Evolutionary conservation across 305 asterid genomes (phyloP).

Genomic region (Withania somnifera): DNA sequence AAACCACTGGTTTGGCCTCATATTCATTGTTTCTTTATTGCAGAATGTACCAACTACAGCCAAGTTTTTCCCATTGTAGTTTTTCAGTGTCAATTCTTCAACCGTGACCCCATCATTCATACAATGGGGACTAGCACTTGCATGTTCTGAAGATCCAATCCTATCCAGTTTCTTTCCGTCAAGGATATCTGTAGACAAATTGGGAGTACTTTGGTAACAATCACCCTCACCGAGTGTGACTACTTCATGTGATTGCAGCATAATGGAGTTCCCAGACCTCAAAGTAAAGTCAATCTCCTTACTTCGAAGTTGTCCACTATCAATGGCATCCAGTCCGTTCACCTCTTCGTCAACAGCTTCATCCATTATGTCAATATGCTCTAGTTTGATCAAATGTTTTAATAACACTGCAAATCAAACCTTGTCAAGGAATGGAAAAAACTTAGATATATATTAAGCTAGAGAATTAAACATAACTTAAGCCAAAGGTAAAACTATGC

Average conservation of each 20-base stretch:
- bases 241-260: constrained; percentile 54
- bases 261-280: constrained; percentile 48
- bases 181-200: constrained; percentile 28
- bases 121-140: constrained; percentile 77
- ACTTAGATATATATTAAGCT: not conserved
- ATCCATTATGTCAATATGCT: constrained; percentile 7
- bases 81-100: constrained; percentile 70
- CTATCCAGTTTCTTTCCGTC: constrained; percentile 51
- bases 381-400: constrained; percentile 21
- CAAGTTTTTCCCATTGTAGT: constrained; percentile 53
- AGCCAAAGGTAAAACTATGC: not conserved
- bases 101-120: constrained; percentile 61
- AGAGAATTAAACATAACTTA: not conserved
- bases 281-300: constrained; percentile 42
- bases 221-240: constrained; percentile 43
- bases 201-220: constrained; percentile 29
- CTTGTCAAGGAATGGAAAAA: not conserved
- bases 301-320: constrained; percentile 25
- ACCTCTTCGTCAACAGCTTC: constrained; percentile 52
- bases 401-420: constrained; percentile 15
- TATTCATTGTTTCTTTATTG: constrained; percentile 42
- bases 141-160: constrained; percentile 79
- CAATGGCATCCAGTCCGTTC: constrained; percentile 35
- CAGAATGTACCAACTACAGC: constrained; percentile 41
- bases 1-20: constrained; percentile 47